Conservation (phyloP, 2,329 filamentous ascomycete species). For the Knufia petricola region DNA sequence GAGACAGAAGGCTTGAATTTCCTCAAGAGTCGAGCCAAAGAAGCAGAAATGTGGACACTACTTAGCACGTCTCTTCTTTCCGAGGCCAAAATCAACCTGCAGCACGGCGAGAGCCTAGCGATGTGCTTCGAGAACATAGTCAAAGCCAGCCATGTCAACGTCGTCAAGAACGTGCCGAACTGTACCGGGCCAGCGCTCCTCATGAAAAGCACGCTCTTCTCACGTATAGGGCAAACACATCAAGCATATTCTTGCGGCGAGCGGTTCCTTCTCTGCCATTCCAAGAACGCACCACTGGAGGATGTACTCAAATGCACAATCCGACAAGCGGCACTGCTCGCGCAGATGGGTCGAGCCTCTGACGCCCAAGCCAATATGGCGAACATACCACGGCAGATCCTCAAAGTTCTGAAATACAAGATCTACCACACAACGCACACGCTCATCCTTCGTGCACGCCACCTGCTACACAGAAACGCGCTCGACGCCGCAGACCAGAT, state of each 20-base stretch:
- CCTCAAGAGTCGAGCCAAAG: constrained; percentile 74
- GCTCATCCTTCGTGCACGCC: constrained; percentile 34
- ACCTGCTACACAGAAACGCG: constrained; percentile 41
- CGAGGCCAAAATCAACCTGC: constrained; percentile 71
- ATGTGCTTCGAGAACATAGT: constrained; percentile 65
- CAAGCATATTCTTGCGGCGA: constrained; percentile 53
- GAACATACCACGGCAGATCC: constrained; percentile 55
- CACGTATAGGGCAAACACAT: constrained; percentile 56
- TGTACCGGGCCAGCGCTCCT: constrained; percentile 67
- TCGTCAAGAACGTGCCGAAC: constrained; percentile 63
- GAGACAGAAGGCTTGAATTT: constrained; percentile 76
- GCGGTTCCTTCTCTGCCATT: constrained; percentile 65
- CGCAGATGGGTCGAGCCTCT: constrained; percentile 59
- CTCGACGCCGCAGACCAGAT: constrained; percentile 48
- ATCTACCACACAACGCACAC: constrained; percentile 27
- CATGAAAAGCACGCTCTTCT: constrained; percentile 63
- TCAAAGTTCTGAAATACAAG: constrained; percentile 62
- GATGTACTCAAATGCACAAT: constrained; percentile 69
- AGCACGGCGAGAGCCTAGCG: constrained; percentile 51
- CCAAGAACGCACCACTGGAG: constrained; percentile 53
- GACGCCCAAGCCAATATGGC: constrained; percentile 55
- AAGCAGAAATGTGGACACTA: constrained; percentile 75
- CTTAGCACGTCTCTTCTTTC: constrained; percentile 75
- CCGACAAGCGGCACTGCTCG: constrained; percentile 56
- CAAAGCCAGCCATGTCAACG: constrained; percentile 71